Base-by-base conservation (phyloP, 1,284 basidiomycete genomes). In the Tetrapyrgos nigripes region DNA sequence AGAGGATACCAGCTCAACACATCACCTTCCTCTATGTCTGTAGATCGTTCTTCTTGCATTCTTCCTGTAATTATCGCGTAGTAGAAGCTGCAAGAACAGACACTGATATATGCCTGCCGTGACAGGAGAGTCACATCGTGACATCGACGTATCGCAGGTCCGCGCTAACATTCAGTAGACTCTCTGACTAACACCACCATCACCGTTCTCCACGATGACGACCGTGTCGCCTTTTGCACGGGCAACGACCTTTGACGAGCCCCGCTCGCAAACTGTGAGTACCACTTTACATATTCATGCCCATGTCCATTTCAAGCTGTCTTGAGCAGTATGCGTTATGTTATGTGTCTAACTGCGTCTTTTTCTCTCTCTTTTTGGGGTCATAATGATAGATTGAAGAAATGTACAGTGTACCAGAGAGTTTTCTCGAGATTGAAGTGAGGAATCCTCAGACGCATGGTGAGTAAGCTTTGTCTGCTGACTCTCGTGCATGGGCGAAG, bases 341-440 rank as follows among this genome's bases (percentile, higher is more conserved):
- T 28, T 14, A 49, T 31, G 26, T 29, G 27, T 14, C 27, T 33
- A 23, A 33, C 43, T 23, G 17, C 6, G 14, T n/a, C 43, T 44
- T 27, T 19, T 45, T 19, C 23, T 19, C n/a, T 17, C 37, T n/a
- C 19, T n/a, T 35, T 29, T 33, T 31, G 19, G 8, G 26, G 17
- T 23, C 21, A 24, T 33, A 4, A 40, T 17, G 17, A 29, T 72
- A 96, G 93, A 94, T 96, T 67, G 96, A 98, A 76, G 96, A 98
- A 79, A 98, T 98, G 94, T 98, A 98, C 72, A 94, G 92, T 65
- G 91, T 96, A 9, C 94, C 94, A 31, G 97, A 99, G 76, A 97
- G 95, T 73, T 98, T 98, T 75, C 80, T 99, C 57, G 97, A 99
- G 80, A 98, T 99, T 66, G 97, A 99, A 76, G 95, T 99, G 8